Evolutionary conservation across 2,329 filamentous ascomycete species (phyloP).

Genomic region (Diplodia mutila): DNA sequence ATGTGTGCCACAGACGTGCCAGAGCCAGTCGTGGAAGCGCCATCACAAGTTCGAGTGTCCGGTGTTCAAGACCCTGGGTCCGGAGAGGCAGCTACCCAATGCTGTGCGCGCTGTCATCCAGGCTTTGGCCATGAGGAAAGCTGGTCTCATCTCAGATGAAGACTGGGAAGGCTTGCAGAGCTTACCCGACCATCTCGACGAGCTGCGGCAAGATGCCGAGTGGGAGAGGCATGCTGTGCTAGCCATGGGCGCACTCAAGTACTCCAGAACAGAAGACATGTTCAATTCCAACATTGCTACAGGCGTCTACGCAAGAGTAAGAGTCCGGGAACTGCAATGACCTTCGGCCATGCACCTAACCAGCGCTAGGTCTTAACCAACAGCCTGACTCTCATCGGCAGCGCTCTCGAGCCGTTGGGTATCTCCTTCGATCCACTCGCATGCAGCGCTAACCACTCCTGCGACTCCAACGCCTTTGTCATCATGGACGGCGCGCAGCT

Average conservation of each 20-base stretch:
- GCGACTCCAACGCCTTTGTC: constrained; percentile 62
- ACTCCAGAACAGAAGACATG: constrained; percentile 50
- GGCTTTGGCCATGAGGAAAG: constrained; percentile 52
- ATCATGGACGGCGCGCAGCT: constrained; percentile 59
- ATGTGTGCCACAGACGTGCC: constrained; percentile 54
- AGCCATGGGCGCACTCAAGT: constrained; percentile 58
- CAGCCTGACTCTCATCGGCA: constrained; percentile 60
- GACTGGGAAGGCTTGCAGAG: constrained; percentile 49
- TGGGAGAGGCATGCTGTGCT: constrained; percentile 57
- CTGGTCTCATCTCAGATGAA: constrained; percentile 41
- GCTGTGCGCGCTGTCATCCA: constrained; percentile 61
- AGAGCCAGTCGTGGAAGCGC: constrained; percentile 62
- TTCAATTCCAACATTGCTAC: constrained; percentile 33
- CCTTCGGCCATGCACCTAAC: not conserved
- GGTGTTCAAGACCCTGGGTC: constrained; percentile 32
- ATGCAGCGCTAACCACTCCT: constrained; percentile 64
- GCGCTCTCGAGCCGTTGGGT: constrained; percentile 61
- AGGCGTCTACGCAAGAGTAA: constrained; percentile 52
- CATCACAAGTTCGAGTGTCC: constrained; percentile 64
- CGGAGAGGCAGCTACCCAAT: constrained; percentile 53
- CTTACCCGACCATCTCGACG: constrained; percentile 54
- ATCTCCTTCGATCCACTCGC: constrained; percentile 61
- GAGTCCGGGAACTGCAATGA: not conserved
- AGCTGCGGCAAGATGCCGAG: constrained; percentile 46
- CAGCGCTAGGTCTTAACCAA: constrained; percentile 59